phyloP scores from a whole-genome alignment of 768 basidiomycete species.

The Suillus subluteus region DNA sequence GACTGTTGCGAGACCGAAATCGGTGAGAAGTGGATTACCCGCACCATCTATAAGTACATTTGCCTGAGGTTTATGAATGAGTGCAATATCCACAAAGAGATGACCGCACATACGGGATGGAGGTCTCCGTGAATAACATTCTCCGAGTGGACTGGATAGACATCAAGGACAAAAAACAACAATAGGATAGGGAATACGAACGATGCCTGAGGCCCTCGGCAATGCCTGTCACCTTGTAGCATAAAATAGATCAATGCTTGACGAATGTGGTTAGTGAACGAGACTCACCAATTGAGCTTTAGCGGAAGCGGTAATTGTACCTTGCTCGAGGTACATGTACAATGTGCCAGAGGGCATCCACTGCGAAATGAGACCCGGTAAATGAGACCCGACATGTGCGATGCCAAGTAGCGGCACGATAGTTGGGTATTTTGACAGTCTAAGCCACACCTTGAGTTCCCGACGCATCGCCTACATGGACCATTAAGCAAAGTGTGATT shows the following conservation, averaged over 20 bases:
- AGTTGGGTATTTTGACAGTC: constrained; percentile 20
- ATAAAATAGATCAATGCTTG: not conserved
- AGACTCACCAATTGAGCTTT: not conserved
- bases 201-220: not conserved
- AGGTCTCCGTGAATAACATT: constrained; percentile 6
- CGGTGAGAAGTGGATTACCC: not conserved
- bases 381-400: not conserved
- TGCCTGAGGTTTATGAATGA: not conserved
- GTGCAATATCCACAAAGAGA: not conserved
- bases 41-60: not conserved
- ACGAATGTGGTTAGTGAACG: not conserved
- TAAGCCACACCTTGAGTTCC: constrained; percentile 26
- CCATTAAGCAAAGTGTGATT: not conserved
- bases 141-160: not conserved
- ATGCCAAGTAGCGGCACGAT: constrained; percentile 23
- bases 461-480: constrained; percentile 18
- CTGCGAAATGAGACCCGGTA: not conserved
- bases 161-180: not conserved
- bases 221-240: not conserved
- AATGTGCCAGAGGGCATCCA: no score
- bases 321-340: no score
- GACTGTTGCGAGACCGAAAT: constrained; percentile 5
- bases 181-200: not conserved
- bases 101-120: no score
- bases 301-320: no score